Conservation (phyloP, 306 rosid genomes). For the Vigna mungo region DNA sequence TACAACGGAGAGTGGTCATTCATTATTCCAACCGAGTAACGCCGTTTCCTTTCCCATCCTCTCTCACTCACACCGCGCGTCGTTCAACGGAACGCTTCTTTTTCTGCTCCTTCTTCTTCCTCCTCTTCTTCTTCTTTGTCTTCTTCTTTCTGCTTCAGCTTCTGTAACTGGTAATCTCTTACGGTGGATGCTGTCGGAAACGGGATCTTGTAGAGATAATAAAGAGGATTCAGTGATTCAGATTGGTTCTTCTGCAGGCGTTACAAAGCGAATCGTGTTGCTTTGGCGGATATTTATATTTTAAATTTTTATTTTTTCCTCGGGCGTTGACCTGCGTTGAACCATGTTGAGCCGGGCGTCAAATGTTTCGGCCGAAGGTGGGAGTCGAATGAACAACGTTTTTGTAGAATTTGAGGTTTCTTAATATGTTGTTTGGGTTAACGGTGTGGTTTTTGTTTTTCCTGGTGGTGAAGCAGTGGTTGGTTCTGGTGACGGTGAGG, state of each 20-base stretch:
- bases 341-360: slow-evolving; percentile 74
- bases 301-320: neutral
- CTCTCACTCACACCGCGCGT: neutral
- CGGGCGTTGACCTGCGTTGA: slow-evolving; percentile 51
- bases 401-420: neutral
- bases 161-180: neutral
- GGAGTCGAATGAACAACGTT: slow-evolving; percentile 14
- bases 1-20: slow-evolving; percentile 19
- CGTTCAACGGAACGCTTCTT: neutral
- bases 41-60: slow-evolving; percentile 45
- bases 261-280: neutral
- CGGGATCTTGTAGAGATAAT: slow-evolving; percentile 41
- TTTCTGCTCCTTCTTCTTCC: neutral
- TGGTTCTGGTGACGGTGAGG: slow-evolving; percentile 54
- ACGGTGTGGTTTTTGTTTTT: neutral
- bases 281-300: too few relatives aligned
- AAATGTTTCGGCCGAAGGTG: slow-evolving; percentile 65
- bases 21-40: slow-evolving; percentile 41
- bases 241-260: slow-evolving; percentile 16
- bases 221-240: slow-evolving; percentile 38
- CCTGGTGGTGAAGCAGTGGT: slow-evolving; percentile 24
- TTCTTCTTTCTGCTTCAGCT: neutral
- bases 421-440: neutral
- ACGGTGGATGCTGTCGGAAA: neutral
- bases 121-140: neutral